phyloP scores from a whole-genome alignment of 176 grass and related monocot species.

The Eragrostis curvula region DNA sequence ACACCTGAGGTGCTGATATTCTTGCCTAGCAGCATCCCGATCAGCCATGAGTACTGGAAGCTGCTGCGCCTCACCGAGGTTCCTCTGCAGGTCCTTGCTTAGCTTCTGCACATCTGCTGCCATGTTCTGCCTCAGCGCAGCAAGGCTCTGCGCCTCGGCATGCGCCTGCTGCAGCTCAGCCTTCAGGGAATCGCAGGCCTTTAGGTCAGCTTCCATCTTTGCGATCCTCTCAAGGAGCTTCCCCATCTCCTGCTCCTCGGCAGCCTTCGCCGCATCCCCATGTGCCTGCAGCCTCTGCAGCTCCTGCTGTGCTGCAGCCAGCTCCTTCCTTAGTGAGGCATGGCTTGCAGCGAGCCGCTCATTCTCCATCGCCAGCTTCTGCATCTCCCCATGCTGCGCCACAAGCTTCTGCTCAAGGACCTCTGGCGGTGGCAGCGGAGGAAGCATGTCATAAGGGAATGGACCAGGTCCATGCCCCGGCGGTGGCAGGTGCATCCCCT shows the following conservation, averaged over 20 bases:
- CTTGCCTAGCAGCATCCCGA: slow-evolving; percentile 66
- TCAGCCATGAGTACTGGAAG: slow-evolving; percentile 62
- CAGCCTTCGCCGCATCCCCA: slow-evolving; percentile 45
- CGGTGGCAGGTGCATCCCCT: slow-evolving; percentile 51
- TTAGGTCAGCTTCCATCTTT: slow-evolving; percentile 91
- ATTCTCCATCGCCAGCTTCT: slow-evolving; percentile 87
- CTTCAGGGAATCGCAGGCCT: slow-evolving; percentile 59
- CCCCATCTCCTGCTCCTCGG: slow-evolving; percentile 79
- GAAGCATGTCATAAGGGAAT: slow-evolving; percentile 70
- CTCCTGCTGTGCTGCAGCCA: slow-evolving; percentile 78
- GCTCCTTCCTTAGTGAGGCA: slow-evolving; percentile 68
- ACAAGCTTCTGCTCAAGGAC: slow-evolving; percentile 88
- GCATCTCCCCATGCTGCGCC: slow-evolving; percentile 71
- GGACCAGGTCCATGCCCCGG: slow-evolving; percentile 39
- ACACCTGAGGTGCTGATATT: slow-evolving; percentile 85
- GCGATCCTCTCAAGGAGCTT: slow-evolving; percentile 62
- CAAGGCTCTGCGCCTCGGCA: slow-evolving; percentile 65
- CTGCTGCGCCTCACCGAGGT: slow-evolving; percentile 77
- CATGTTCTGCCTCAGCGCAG: slow-evolving; percentile 66
- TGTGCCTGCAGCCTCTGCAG: slow-evolving; percentile 74
- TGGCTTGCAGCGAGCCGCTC: slow-evolving; percentile 65
- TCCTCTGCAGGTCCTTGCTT: slow-evolving; percentile 86
- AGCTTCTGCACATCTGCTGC: slow-evolving; percentile 62
- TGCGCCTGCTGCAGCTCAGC: slow-evolving; percentile 80
- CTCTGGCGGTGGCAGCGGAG: slow-evolving; percentile 55